phyloP scores from a whole-genome alignment of 2,329 filamentous ascomycete genomes.

The Trichophyton equinum region DNA sequence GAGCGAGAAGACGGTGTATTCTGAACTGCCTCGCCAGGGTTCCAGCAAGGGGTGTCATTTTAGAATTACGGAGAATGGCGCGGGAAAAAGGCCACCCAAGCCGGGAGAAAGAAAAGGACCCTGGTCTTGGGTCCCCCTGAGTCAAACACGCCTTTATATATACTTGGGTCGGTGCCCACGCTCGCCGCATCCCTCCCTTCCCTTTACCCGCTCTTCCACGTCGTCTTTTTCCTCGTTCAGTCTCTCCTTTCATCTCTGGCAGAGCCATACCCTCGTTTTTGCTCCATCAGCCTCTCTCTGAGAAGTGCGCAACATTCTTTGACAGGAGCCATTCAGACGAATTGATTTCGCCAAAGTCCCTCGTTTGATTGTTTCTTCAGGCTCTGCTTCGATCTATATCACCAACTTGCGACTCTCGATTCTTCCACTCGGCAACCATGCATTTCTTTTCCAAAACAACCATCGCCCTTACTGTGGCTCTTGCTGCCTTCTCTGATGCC shows the following conservation, averaged over 20 bases:
- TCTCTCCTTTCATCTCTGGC: slow-evolving; percentile 1
- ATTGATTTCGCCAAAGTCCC: slow-evolving; percentile 26
- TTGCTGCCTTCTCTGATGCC: slow-evolving; percentile 27
- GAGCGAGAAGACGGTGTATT: not conserved
- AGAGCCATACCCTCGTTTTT: slow-evolving; percentile 11
- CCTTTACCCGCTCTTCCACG: not conserved
- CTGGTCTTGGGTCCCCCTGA: not conserved
- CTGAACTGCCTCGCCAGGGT: not conserved
- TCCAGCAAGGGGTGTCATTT: not conserved
- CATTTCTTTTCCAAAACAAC: slow-evolving; percentile 26
- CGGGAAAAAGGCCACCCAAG: not conserved
- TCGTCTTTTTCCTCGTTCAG: not conserved
- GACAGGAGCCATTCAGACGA: slow-evolving; percentile 16
- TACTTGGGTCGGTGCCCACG: not conserved
- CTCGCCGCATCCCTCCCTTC: not conserved
- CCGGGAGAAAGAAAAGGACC: not conserved
- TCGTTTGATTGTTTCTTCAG: slow-evolving; percentile 9
- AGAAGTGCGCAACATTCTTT: slow-evolving; percentile 5
- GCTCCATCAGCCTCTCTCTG: slow-evolving; percentile 8
- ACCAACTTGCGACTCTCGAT: not conserved
- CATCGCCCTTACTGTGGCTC: slow-evolving; percentile 24
- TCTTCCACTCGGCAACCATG: slow-evolving; percentile 19
- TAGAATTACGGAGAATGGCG: not conserved
- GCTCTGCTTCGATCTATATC: not conserved
- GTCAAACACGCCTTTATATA: not conserved